A percentile compares a stretch with the other conserved stretches of the same genome.
phyloP scores from a whole-genome alignment of 768 basidiomycete genomes.

The Trametes meyenii region DNA sequence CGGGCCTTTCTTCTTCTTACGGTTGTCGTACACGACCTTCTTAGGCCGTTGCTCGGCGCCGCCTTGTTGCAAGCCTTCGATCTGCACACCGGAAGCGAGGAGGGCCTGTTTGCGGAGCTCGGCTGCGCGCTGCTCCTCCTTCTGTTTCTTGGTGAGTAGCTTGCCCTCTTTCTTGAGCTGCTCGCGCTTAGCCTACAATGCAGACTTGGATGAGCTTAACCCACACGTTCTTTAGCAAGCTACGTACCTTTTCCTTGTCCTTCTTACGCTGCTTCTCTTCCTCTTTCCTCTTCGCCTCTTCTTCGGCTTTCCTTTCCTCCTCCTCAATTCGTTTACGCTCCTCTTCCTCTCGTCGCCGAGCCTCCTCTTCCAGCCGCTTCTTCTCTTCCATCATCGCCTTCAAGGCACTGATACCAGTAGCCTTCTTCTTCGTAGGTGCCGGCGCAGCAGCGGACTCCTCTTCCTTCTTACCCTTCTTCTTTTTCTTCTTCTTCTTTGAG shows the following conservation, averaged over 20 bases:
- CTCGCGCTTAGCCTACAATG: slow-evolving; percentile 78
- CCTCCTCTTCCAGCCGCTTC: slow-evolving; percentile 87
- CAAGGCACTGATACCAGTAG: slow-evolving; percentile 72
- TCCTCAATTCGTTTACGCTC: slow-evolving; percentile 83
- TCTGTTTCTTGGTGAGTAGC: slow-evolving; percentile 96
- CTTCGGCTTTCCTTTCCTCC: slow-evolving; percentile 77
- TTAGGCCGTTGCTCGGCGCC: slow-evolving; percentile 52
- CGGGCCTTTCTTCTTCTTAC: slow-evolving; percentile 66
- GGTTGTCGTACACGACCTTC: slow-evolving; percentile 81
- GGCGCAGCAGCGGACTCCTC: slow-evolving; percentile 54
- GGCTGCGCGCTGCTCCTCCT: slow-evolving; percentile 87
- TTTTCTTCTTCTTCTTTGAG: slow-evolving; percentile 80
- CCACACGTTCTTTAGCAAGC: slow-evolving; percentile 7
- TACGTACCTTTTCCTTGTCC: slow-evolving; percentile 81
- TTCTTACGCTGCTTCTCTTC: slow-evolving; percentile 84
- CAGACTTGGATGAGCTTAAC: neutral
- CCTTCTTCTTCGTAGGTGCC: slow-evolving; percentile 69
- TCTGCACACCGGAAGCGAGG: slow-evolving; percentile 83
- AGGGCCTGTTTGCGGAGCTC: slow-evolving; percentile 91
- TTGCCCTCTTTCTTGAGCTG: slow-evolving; percentile 92
- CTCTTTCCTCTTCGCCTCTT: slow-evolving; percentile 76
- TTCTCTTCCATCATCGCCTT: slow-evolving; percentile 93
- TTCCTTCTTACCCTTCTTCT: slow-evolving; percentile 75
- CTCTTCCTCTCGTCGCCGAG: slow-evolving; percentile 69
- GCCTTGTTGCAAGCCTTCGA: slow-evolving; percentile 82